Conservation (phyloP, 2,329 filamentous ascomycete genomes). For the Colletotrichum horii region DNA sequence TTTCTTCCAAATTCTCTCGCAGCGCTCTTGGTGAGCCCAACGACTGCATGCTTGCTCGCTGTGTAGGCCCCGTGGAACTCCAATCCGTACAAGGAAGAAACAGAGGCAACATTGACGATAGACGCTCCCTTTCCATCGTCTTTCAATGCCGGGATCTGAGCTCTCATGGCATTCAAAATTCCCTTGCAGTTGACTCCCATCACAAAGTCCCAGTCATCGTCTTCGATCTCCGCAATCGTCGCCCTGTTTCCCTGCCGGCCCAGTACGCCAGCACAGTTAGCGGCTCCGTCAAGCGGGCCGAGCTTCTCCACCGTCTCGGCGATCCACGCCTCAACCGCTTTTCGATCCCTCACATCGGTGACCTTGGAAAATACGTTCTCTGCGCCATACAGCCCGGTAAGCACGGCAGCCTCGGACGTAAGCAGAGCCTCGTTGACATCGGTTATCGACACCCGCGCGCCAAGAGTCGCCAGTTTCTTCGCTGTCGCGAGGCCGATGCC, state of each 20-base stretch:
- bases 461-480: slow-evolving; percentile 45
- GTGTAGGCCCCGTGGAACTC: slow-evolving; percentile 33
- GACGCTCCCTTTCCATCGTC: slow-evolving; percentile 35
- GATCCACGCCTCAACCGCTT: slow-evolving; percentile 31
- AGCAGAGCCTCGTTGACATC: slow-evolving; percentile 47
- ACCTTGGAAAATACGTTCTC: slow-evolving; percentile 1
- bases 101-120: slow-evolving; percentile 51
- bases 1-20: slow-evolving; percentile 31
- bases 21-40: slow-evolving; percentile 33
- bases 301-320: slow-evolving; percentile 35
- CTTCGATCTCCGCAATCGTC: slow-evolving; percentile 31
- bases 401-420: slow-evolving; percentile 11
- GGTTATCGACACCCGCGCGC: slow-evolving; percentile 51
- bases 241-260: slow-evolving; percentile 15
- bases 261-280: slow-evolving; percentile 40
- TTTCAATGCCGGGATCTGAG: slow-evolving; percentile 47
- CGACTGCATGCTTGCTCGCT: slow-evolving; percentile 35
- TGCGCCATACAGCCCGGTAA: background rate
- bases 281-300: slow-evolving; percentile 45
- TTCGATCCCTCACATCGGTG: slow-evolving; percentile 21
- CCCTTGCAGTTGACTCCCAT: slow-evolving; percentile 52
- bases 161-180: slow-evolving; percentile 55
- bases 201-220: slow-evolving; percentile 47
- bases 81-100: slow-evolving; percentile 43
- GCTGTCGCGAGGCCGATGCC: slow-evolving; percentile 58